Evolutionary conservation across 1,139 yeast genomes (phyloP).

Genomic region (Lodderomyces margitis): DNA sequence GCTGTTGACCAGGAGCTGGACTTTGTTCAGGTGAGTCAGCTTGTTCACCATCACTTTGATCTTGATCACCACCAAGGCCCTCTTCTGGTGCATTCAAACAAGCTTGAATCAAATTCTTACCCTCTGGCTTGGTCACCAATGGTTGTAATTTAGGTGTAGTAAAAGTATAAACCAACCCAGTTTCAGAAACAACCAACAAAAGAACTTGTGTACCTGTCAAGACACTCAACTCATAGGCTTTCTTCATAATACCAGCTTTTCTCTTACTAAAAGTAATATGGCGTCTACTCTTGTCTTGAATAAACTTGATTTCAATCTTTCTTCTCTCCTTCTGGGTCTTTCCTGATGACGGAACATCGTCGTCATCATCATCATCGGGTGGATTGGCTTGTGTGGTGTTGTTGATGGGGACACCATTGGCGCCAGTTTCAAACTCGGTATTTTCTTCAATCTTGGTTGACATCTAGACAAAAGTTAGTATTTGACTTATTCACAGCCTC

Average conservation of each 20-base stretch:
- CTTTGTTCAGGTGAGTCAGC: conserved; percentile 43
- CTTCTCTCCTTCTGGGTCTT: conserved; percentile 78
- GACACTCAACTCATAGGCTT: conserved; percentile 93
- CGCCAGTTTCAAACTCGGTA: conserved; percentile 26
- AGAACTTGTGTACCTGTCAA: conserved; percentile 96
- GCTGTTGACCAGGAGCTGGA: conserved; percentile 31
- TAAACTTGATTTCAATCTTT: conserved; percentile 94
- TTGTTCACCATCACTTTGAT: conserved; percentile 55
- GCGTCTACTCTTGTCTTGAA: conserved; percentile 95
- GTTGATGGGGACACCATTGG: conserved; percentile 17
- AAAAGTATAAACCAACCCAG: conserved; percentile 97
- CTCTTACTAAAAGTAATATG: conserved; percentile 97
- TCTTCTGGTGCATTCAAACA: conserved; percentile 92
- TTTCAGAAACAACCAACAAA: conserved; percentile 89
- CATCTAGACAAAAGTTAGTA: conserved; percentile 6
- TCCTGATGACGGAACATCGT: conserved; percentile 56
- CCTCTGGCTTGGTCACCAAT: conserved; percentile 93
- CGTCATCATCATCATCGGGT: conserved; percentile 65
- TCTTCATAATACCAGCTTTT: conserved; percentile 98
- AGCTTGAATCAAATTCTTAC: conserved; percentile 93
- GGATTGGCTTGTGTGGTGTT: conserved; percentile 9
- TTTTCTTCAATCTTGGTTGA: conserved; percentile 37
- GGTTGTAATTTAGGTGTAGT: conserved; percentile 98
- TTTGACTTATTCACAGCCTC: no score
- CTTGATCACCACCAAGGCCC: conserved; percentile 62